Conservation (phyloP, 164 flowering plant genomes). For the Pachysandra terminalis region DNA sequence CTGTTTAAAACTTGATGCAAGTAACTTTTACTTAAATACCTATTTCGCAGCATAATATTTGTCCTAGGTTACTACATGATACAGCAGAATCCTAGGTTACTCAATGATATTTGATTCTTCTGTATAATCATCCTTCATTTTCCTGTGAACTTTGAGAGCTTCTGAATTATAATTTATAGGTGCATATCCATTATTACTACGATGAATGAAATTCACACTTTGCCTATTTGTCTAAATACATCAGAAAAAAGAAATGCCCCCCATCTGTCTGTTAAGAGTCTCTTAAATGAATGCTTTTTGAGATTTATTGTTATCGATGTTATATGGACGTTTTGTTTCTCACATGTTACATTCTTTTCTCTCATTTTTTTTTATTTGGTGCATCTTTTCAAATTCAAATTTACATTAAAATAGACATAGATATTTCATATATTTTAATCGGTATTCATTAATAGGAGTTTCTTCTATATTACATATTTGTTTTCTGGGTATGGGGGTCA, state of each 20-base stretch:
- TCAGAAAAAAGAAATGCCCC: background rate
- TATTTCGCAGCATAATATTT: too few species aligned
- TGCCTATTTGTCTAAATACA: background rate
- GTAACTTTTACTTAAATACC: too few species aligned
- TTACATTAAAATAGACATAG: background rate
- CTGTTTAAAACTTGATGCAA: too few species aligned
- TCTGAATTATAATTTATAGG: too few species aligned
- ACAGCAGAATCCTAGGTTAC: too few species aligned
- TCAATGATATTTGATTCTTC: too few species aligned
- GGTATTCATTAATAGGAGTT: background rate
- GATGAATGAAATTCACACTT: background rate
- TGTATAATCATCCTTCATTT: too few species aligned
- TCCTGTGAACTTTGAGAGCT: too few species aligned
- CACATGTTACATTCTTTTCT: background rate
- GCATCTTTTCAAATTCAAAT: too few species aligned
- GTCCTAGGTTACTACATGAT: too few species aligned
- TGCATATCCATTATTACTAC: background rate
- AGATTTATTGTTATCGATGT: background rate
- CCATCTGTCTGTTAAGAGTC: background rate
- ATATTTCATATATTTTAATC: background rate
- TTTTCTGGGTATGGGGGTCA: background rate
- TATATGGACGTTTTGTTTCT: background rate
- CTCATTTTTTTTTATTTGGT: background rate
- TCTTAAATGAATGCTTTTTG: too few species aligned
- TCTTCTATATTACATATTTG: background rate